These are phyloP conservation scores for Monilinia vaccinii-corymbosi DNA, from an alignment of 2,329 filamentous ascomycete genomes.

Conservation along the genomic window DNA sequence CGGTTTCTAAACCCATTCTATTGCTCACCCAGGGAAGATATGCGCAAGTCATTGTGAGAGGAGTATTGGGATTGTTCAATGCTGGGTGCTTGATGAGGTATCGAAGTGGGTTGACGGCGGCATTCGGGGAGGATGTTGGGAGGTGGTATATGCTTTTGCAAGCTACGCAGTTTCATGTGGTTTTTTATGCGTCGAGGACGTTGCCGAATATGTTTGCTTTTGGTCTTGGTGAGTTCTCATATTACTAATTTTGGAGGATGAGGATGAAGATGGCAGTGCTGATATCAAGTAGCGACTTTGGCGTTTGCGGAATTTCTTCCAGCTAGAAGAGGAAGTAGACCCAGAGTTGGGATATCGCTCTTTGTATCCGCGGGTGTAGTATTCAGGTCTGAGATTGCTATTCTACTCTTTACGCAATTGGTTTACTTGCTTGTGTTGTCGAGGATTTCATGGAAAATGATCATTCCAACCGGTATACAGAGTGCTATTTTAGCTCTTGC, in stretches of 20 bases:
- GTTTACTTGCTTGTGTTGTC: conserved; percentile 51
- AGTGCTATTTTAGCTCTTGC: conserved; percentile 59
- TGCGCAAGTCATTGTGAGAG: conserved; percentile 58
- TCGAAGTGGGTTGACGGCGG: conserved; percentile 49
- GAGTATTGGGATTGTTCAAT: conserved; percentile 70
- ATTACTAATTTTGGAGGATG: not conserved
- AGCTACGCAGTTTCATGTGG: conserved; percentile 79
- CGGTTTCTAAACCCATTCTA: conserved; percentile 58
- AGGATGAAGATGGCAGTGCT: not conserved
- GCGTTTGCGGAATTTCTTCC: conserved; percentile 40
- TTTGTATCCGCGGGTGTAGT: conserved; percentile 73
- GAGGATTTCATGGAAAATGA: conserved; percentile 42
- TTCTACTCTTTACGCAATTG: conserved; percentile 64
- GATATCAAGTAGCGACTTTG: conserved; percentile 47
- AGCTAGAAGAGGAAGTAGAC: conserved; percentile 33
- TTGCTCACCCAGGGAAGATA: conserved; percentile 45
- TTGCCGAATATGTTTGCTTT: conserved; percentile 97
- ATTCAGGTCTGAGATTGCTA: conserved; percentile 82
- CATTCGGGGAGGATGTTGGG: conserved; percentile 59
- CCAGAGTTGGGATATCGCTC: conserved; percentile 50
- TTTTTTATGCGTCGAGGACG: conserved; percentile 87
- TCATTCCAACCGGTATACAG: conserved; percentile 57
- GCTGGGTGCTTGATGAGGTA: conserved; percentile 59
- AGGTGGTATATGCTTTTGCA: conserved; percentile 76
- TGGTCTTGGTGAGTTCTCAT: conserved; percentile 55